Evolutionary conservation across 139 green algal genomes (phyloP).

Genomic region (Ettlia oleoabundans): DNA sequence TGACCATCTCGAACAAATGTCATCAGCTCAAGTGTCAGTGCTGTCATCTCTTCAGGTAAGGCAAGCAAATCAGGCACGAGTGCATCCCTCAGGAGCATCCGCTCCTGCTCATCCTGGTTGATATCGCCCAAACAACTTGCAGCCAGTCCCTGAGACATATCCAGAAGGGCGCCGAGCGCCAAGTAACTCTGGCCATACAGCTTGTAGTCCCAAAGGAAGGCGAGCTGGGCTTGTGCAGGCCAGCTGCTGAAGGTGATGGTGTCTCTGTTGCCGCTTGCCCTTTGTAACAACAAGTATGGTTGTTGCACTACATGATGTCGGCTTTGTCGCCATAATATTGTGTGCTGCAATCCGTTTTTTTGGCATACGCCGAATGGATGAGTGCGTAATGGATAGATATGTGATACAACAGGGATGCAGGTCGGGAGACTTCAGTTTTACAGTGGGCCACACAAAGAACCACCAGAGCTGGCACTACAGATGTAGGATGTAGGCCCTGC

Average conservation of each 20-base stretch:
- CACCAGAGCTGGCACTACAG: not conserved
- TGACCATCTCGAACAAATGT: no score
- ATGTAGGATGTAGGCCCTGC: not conserved
- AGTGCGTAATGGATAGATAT: no score
- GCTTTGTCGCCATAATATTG: not conserved
- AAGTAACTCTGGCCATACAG: slow-evolving; percentile 50
- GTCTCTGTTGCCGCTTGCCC: not conserved
- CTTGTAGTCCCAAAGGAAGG: slow-evolving; percentile 58
- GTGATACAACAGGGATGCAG: no score
- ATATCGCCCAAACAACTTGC: not conserved
- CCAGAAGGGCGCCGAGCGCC: slow-evolving; percentile 59
- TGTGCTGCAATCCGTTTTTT: not conserved
- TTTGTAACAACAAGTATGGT: not conserved
- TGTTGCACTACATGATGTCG: not conserved
- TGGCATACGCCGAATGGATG: not conserved
- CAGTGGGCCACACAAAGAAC: no score
- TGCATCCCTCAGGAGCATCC: not conserved
- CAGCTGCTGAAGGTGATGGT: not conserved
- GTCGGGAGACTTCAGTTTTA: no score
- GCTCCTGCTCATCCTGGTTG: not conserved
- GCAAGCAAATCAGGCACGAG: no score
- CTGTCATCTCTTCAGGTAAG: not conserved
- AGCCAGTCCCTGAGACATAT: slow-evolving; percentile 44
- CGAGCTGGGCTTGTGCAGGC: not conserved
- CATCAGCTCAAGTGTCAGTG: no score